Conservation (phyloP, 129 eudicot species). For the Flaveria ramosissima region DNA sequence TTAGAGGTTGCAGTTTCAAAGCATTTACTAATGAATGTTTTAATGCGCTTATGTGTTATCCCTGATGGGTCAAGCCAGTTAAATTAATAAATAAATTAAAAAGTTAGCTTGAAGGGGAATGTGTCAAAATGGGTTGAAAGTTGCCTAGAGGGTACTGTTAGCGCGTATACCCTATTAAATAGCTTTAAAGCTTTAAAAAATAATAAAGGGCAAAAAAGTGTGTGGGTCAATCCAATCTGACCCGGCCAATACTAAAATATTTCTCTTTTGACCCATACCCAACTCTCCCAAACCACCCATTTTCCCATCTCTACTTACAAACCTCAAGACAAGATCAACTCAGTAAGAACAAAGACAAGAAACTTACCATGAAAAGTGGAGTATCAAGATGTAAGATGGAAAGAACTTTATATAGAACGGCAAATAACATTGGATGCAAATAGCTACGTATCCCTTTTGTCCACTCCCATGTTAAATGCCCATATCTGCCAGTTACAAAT, state of each 20-base stretch:
- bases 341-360: neutral
- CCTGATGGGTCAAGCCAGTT: neutral
- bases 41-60: neutral
- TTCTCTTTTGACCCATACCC: neutral
- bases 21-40: neutral
- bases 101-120: neutral
- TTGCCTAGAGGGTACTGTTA: neutral
- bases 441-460: slow-evolving; percentile 81
- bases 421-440: slow-evolving; percentile 90
- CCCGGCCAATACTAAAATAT: neutral
- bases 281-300: neutral
- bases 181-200: neutral
- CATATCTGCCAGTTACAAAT: slow-evolving; percentile 60
- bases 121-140: neutral
- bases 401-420: slow-evolving; percentile 72
- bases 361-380: slow-evolving; percentile 77
- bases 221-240: neutral
- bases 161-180: neutral
- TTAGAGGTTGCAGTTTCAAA: neutral
- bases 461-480: slow-evolving; percentile 99
- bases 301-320: neutral
- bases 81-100: neutral
- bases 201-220: neutral
- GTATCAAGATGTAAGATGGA: slow-evolving; percentile 67
- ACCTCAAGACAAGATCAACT: slow-evolving; percentile 6